phyloP scores from a whole-genome alignment of 768 basidiomycete genomes.

The Russula abietina region DNA sequence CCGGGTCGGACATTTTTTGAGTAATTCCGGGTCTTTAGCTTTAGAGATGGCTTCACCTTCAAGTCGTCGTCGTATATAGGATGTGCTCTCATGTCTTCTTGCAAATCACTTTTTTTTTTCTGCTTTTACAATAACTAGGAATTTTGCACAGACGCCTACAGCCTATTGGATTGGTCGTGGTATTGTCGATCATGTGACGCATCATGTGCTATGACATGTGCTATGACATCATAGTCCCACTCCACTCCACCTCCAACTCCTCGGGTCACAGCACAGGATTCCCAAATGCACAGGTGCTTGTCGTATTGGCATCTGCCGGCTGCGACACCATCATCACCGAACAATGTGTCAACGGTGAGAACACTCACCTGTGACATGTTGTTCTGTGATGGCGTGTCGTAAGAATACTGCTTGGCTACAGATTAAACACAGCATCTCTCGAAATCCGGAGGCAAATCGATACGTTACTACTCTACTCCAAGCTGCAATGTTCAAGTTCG shows the following conservation, averaged over 20 bases:
- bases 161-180: too few relatives aligned
- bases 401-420: not conserved
- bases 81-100: not conserved
- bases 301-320: not conserved
- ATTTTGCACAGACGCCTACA: too few relatives aligned
- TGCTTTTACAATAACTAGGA: not conserved
- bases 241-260: too few relatives aligned
- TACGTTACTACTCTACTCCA: too few relatives aligned
- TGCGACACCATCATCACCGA: not conserved
- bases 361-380: not conserved
- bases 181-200: too few relatives aligned
- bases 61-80: constrained; percentile 13
- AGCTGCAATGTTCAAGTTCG: too few relatives aligned
- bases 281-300: not conserved
- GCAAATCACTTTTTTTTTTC: constrained; percentile 8
- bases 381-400: not conserved
- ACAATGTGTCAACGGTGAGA: not conserved
- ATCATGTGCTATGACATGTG: too few relatives aligned
- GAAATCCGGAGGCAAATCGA: too few relatives aligned
- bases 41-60: constrained; percentile 10
- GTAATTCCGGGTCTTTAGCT: not conserved
- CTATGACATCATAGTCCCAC: too few relatives aligned
- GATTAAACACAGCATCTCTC: too few relatives aligned
- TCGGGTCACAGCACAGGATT: not conserved
- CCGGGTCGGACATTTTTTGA: constrained; percentile 25